Evolutionary conservation across 1,284 basidiomycete genomes (phyloP).

Genomic region (Ceratobasidium sp.): DNA sequence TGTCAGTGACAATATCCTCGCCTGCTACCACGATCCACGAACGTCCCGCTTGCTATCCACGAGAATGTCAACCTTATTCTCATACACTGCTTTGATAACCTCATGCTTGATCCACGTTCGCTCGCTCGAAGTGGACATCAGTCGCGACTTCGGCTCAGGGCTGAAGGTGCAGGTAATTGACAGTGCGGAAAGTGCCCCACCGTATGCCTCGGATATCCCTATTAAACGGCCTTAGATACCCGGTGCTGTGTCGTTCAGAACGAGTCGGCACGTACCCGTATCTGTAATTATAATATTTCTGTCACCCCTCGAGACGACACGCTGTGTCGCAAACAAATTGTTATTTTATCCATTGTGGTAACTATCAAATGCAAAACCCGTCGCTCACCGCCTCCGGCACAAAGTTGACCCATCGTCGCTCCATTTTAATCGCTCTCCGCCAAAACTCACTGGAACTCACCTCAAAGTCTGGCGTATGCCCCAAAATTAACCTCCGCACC

Average conservation of each 20-base stretch:
- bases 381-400: background rate
- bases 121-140: slow-evolving; percentile 55
- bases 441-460: slow-evolving; percentile 57
- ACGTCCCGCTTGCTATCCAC: slow-evolving; percentile 51
- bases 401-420: background rate
- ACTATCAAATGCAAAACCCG: background rate
- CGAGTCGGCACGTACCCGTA: slow-evolving; percentile 66
- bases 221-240: background rate
- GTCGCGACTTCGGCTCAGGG: slow-evolving; percentile 51
- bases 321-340: slow-evolving; percentile 56
- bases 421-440: background rate
- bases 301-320: slow-evolving; percentile 84
- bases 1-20: slow-evolving; percentile 14
- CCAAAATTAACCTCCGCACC: slow-evolving; percentile 90
- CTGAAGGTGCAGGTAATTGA: slow-evolving; percentile 85
- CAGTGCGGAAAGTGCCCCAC: slow-evolving; percentile 88
- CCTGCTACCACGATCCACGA: slow-evolving; percentile 35
- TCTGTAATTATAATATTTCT: slow-evolving; percentile 94
- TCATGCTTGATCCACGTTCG: slow-evolving; percentile 79
- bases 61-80: slow-evolving; percentile 54
- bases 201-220: slow-evolving; percentile 94
- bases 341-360: background rate
- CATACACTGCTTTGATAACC: slow-evolving; percentile 82
- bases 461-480: slow-evolving; percentile 91
- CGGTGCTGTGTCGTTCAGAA: background rate